A percentile compares a stretch with the other conserved stretches of the same genome.
Evolutionary conservation across 2,329 filamentous ascomycete genomes (phyloP).

Genomic region (Colletotrichum sojae): DNA sequence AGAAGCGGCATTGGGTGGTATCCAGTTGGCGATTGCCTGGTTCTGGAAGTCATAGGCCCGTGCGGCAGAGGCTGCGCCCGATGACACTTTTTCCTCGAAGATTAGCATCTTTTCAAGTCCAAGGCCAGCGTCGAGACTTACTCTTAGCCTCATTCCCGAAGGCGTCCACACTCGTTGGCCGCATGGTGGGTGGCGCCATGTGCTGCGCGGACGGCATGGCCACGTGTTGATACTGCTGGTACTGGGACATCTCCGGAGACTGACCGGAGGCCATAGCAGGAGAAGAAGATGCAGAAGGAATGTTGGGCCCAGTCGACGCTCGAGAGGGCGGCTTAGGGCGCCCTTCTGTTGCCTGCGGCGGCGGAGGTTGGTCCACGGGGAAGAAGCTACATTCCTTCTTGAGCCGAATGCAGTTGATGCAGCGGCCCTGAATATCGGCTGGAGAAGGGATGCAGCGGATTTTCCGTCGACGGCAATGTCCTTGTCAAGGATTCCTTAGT

Average conservation of each 20-base stretch:
- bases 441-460: conserved; percentile 88
- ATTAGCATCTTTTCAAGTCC: conserved; percentile 44
- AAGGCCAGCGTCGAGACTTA: conserved; percentile 50
- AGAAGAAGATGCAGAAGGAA: conserved; percentile 63
- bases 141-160: conserved; percentile 59
- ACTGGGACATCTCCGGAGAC: conserved; percentile 57
- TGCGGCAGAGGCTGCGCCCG: conserved; percentile 48
- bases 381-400: conserved; percentile 96
- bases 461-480: conserved; percentile 92
- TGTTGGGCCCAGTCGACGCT: conserved; percentile 55
- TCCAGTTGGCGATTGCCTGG: conserved; percentile 59
- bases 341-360: conserved; percentile 54
- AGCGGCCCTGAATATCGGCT: conserved; percentile 81
- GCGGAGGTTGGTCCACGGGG: conserved; percentile 84
- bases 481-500: conserved; percentile 61
- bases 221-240: conserved; percentile 59
- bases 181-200: conserved; percentile 60
- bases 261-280: conserved; percentile 61
- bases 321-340: conserved; percentile 59
- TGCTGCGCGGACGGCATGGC: conserved; percentile 60
- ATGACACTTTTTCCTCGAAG: conserved; percentile 47
- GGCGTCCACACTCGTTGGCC: conserved; percentile 53
- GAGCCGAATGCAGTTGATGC: conserved; percentile 91
- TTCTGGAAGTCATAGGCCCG: conserved; percentile 56
- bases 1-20: conserved; percentile 57